These are phyloP conservation scores for Solanum megistacrolobum DNA, from an alignment of 257 asterid species.

Conservation along the genomic window DNA sequence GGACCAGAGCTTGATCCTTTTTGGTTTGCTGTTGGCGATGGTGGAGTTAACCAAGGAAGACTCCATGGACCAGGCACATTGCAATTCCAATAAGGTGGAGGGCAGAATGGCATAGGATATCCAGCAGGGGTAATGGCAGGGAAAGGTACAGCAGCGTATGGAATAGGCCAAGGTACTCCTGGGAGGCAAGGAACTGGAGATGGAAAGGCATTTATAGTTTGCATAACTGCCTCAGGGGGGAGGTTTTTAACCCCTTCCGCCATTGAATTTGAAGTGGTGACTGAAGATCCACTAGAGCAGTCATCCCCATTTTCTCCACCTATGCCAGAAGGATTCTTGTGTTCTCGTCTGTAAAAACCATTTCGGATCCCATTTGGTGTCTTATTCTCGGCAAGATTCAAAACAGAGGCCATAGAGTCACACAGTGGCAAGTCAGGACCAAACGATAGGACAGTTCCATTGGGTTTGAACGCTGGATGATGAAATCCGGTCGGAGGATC, in stretches of 20 bases:
- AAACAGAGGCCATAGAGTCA: conserved; percentile 47
- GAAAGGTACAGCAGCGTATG: conserved; percentile 34
- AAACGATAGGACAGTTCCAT: conserved; percentile 62
- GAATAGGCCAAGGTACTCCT: conserved; percentile 53
- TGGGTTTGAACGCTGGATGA: conserved; percentile 30
- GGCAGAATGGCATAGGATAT: conserved; percentile 47
- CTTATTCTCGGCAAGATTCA: conserved; percentile 32
- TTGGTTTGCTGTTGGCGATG: conserved; percentile 22
- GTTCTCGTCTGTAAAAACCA: conserved; percentile 17
- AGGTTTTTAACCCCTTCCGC: conserved; percentile 16
- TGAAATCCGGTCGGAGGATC: conserved; percentile 38
- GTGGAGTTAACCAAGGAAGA: conserved; percentile 42
- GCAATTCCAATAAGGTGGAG: conserved; percentile 61
- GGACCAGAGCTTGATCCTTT: conserved; percentile 14
- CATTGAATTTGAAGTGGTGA: conserved; percentile 18
- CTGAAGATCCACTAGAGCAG: conserved; percentile 30
- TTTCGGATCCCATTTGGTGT: conserved; percentile 14
- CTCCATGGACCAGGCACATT: conserved; percentile 49
- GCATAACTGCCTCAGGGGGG: conserved; percentile 24
- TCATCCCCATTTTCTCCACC: conserved; percentile 34
- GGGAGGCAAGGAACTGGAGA: conserved; percentile 49
- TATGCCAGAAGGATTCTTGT: conserved; percentile 9
- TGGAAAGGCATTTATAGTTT: conserved; percentile 33
- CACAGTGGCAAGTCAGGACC: conserved; percentile 35
- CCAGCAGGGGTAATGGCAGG: conserved; percentile 48